Evolutionary conservation across 371 early-diverging fungal genomes (phyloP).

Genomic region (Batrachochytrium dendrobatidis): DNA sequence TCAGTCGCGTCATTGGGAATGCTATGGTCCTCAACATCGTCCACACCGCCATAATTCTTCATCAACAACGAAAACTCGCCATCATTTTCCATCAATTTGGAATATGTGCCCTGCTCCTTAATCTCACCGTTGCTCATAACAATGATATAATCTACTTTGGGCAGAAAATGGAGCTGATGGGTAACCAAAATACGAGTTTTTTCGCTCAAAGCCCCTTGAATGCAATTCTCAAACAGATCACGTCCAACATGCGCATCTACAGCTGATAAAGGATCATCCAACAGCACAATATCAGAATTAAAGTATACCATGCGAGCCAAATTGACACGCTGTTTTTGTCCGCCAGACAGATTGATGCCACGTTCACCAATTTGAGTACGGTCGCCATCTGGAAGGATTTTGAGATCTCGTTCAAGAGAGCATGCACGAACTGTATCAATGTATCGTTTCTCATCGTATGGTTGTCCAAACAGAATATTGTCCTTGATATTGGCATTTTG

Average conservation of each 20-base stretch:
- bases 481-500: slow-evolving; percentile 76
- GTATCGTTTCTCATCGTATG: slow-evolving; percentile 44
- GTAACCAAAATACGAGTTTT: slow-evolving; percentile 85
- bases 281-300: slow-evolving; percentile 57
- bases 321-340: slow-evolving; percentile 23
- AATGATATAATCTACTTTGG: slow-evolving; percentile 25
- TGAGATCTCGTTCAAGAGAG: slow-evolving; percentile 19
- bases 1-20: neutral
- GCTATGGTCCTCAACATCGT: neutral
- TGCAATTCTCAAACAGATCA: slow-evolving; percentile 68
- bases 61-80: too few relatives aligned
- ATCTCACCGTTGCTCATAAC: slow-evolving; percentile 27
- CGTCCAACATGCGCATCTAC: slow-evolving; percentile 86
- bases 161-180: slow-evolving; percentile 63
- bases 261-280: slow-evolving; percentile 73
- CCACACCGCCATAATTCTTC: neutral
- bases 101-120: slow-evolving; percentile 24
- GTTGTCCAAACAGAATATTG: slow-evolving; percentile 65
- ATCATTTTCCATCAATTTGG: neutral
- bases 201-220: slow-evolving; percentile 45
- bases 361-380: too few relatives aligned
- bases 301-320: slow-evolving; percentile 60
- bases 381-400: slow-evolving; percentile 16
- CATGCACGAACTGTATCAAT: slow-evolving; percentile 11
- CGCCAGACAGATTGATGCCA: slow-evolving; percentile 29